Evolutionary conservation across 495 filamentous ascomycete genomes (phyloP).

Genomic region (Trichoderma orchidacearum): DNA sequence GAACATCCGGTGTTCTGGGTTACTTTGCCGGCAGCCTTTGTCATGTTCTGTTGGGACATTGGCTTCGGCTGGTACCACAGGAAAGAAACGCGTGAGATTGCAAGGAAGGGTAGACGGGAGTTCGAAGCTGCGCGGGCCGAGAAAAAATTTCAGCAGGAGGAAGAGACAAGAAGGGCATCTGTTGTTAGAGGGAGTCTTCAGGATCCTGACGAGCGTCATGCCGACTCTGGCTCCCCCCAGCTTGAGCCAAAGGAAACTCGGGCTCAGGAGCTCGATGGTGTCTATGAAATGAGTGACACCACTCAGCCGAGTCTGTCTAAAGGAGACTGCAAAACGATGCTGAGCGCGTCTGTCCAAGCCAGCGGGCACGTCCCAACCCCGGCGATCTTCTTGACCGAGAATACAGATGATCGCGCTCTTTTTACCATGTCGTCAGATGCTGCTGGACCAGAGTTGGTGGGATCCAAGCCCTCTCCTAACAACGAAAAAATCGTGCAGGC

Average conservation of each 20-base stretch:
- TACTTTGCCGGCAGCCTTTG: conserved; percentile 45
- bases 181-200: neutral
- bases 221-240: neutral
- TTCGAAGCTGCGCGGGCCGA: conserved; percentile 30
- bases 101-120: conserved; percentile 36
- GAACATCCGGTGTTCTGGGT: conserved; percentile 44
- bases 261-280: neutral
- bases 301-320: neutral
- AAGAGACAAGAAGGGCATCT: conserved; percentile 4
- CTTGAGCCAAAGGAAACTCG: neutral
- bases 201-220: neutral
- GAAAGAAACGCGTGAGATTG: conserved; percentile 44
- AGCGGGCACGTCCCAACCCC: neutral
- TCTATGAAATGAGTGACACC: neutral
- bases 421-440: neutral
- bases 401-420: neutral
- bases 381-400: neutral
- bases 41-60: conserved; percentile 52
- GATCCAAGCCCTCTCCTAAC: too few relatives aligned
- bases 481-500: too few relatives aligned
- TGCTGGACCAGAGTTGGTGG: too few relatives aligned
- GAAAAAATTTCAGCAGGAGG: conserved; percentile 10
- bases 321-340: neutral
- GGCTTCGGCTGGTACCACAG: conserved; percentile 42
- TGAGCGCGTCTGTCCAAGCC: neutral